phyloP scores from a whole-genome alignment of 495 filamentous ascomycete genomes.

The Cenococcum geophilum region DNA sequence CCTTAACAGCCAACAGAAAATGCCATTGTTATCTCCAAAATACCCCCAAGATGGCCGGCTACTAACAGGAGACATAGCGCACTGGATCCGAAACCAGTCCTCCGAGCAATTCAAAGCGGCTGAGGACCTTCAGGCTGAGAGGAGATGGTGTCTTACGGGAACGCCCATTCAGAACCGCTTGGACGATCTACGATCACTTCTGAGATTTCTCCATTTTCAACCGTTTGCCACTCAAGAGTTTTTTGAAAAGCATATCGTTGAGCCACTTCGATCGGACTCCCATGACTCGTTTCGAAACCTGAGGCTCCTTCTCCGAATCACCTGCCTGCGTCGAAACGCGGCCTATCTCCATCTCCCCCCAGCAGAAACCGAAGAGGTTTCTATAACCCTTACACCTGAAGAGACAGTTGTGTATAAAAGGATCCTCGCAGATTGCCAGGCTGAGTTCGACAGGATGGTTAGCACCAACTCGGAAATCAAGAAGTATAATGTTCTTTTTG shows the following conservation, averaged over 20 bases:
- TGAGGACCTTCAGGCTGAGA: slow-evolving; percentile 65
- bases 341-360: too few relatives aligned
- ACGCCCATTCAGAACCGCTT: slow-evolving; percentile 86
- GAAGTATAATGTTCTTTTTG: too few relatives aligned
- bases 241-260: too few relatives aligned
- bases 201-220: slow-evolving; percentile 72
- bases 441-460: too few relatives aligned
- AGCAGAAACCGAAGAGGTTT: too few relatives aligned
- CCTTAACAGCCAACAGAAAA: too few relatives aligned
- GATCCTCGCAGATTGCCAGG: too few relatives aligned
- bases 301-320: slow-evolving; percentile 11
- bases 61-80: slow-evolving; percentile 33
- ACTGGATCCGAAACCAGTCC: slow-evolving; percentile 79
- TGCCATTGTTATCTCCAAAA: background rate
- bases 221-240: too few relatives aligned
- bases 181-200: slow-evolving; percentile 78
- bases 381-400: too few relatives aligned
- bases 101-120: slow-evolving; percentile 78
- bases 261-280: slow-evolving; percentile 5
- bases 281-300: slow-evolving; percentile 11
- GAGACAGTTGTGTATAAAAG: too few relatives aligned
- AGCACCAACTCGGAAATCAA: too few relatives aligned
- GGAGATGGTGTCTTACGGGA: slow-evolving; percentile 90
- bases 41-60: background rate
- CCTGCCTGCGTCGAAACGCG: slow-evolving; percentile 23